phyloP scores from a whole-genome alignment of 345 rosid species.

The Ceriops decandra region DNA sequence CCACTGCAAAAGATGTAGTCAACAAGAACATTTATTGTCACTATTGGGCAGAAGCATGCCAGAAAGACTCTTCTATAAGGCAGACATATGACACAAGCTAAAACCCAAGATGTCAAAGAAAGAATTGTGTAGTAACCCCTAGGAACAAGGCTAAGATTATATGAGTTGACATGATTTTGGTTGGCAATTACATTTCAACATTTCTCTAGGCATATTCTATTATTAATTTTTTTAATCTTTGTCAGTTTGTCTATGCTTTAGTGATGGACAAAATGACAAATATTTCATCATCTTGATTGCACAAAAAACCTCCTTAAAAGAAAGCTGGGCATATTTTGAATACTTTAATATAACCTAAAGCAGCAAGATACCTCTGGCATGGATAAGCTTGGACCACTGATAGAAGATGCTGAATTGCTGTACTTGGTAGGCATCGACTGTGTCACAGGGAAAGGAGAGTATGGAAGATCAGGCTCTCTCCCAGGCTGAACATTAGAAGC shows the following conservation, averaged over 20 bases:
- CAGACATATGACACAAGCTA: background rate
- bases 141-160: background rate
- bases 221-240: too few species aligned
- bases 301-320: background rate
- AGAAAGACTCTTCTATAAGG: background rate
- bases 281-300: background rate
- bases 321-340: background rate
- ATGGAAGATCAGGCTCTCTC: slow-evolving; percentile 77
- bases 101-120: background rate
- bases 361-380: slow-evolving; percentile 63
- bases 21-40: background rate
- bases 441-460: slow-evolving; percentile 66
- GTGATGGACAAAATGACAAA: background rate
- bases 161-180: background rate
- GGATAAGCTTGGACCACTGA: slow-evolving; percentile 65
- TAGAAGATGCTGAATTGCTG: slow-evolving; percentile 58
- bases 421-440: slow-evolving; percentile 69
- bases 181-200: too few species aligned
- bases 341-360: background rate
- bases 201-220: too few species aligned
- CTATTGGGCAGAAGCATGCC: background rate
- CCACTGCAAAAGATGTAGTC: background rate
- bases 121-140: background rate
- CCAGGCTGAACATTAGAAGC: slow-evolving; percentile 64
- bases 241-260: too few species aligned